Percentiles rank a stretch among this genome's conserved stretches.
Conservation (phyloP, 2,329 filamentous ascomycete species). For the Pyrenophora tritici-repentis region DNA sequence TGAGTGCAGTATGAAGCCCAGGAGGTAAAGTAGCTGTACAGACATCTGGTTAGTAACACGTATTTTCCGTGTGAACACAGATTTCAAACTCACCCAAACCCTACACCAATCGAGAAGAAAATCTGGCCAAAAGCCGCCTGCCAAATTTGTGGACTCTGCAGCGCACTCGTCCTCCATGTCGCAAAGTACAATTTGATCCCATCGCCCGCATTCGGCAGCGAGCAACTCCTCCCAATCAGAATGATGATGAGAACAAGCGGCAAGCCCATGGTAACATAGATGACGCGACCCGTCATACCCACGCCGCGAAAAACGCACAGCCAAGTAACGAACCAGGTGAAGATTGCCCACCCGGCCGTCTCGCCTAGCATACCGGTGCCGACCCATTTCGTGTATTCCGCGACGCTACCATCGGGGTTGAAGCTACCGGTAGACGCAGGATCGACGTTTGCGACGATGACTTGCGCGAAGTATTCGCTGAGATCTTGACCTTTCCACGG, state of each 20-base stretch:
- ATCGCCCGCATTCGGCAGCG: constrained; percentile 13
- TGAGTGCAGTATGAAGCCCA: constrained; percentile 6
- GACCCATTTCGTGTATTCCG: constrained; percentile 8
- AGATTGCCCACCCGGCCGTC: constrained; percentile 6
- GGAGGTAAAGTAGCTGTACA: constrained; percentile 2
- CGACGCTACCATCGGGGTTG: constrained; percentile 13
- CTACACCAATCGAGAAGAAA: constrained; percentile 59
- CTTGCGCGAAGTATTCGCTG: constrained; percentile 1
- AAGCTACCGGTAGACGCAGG: constrained; percentile 2
- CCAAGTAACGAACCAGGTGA: constrained; percentile 18
- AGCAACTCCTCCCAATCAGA: constrained; percentile 17
- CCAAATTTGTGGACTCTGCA: constrained; percentile 53
- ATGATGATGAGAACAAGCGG: constrained; percentile 21
- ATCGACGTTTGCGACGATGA: constrained; percentile 2
- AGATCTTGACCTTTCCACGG: constrained; percentile 7
- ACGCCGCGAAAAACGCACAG: constrained; percentile 23
- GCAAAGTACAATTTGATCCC: constrained; percentile 19
- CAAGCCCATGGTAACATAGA: constrained; percentile 31
- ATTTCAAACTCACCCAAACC: constrained; percentile 46
- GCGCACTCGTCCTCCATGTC: constrained; percentile 24
- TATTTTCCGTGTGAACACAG: background rate
- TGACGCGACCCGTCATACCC: constrained; percentile 24
- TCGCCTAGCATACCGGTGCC: background rate
- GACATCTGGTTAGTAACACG: background rate
- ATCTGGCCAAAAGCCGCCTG: constrained; percentile 58